Evolutionary conservation across 345 rosid species (phyloP).

Genomic region (Cochlearia excelsa): DNA sequence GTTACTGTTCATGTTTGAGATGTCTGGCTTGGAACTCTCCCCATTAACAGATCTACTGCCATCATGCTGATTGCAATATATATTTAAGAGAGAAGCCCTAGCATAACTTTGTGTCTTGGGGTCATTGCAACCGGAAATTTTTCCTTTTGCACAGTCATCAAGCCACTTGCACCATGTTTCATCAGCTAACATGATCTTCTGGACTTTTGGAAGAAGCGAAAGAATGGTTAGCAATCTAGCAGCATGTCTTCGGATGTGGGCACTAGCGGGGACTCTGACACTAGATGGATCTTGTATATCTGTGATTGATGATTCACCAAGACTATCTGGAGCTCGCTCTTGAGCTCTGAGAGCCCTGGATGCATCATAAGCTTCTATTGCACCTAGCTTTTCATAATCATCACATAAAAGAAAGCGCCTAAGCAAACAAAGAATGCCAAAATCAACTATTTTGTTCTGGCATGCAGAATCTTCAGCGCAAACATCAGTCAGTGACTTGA

Average conservation of each 20-base stretch:
- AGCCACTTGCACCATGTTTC: slow-evolving; percentile 84
- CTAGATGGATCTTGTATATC: slow-evolving; percentile 51
- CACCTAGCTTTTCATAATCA: slow-evolving; percentile 92
- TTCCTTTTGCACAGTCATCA: slow-evolving; percentile 86
- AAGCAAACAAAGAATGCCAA: slow-evolving; percentile 77
- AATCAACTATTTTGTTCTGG: slow-evolving; percentile 61
- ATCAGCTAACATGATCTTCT: slow-evolving; percentile 65
- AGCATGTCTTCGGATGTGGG: slow-evolving; percentile 90
- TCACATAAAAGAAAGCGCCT: slow-evolving; percentile 75
- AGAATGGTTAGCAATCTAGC: slow-evolving; percentile 80
- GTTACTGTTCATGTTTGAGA: slow-evolving; percentile 36
- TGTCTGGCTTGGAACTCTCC: slow-evolving; percentile 37
- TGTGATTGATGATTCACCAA: slow-evolving; percentile 45
- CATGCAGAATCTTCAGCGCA: slow-evolving; percentile 66
- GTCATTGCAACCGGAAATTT: slow-evolving; percentile 70
- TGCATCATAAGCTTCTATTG: slow-evolving; percentile 89
- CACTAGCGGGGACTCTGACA: slow-evolving; percentile 82
- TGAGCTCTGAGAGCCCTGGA: slow-evolving; percentile 63
- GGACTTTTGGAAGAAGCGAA: slow-evolving; percentile 74
- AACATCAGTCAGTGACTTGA: slow-evolving; percentile 79
- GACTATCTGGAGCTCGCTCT: slow-evolving; percentile 44
- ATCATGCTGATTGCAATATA: slow-evolving; percentile 53
- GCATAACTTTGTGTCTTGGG: slow-evolving; percentile 88
- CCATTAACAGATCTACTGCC: slow-evolving; percentile 34
- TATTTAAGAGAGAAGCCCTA: slow-evolving; percentile 70